Conservation (phyloP, 2,329 filamentous ascomycete species). For the Alternaria sp. region DNA sequence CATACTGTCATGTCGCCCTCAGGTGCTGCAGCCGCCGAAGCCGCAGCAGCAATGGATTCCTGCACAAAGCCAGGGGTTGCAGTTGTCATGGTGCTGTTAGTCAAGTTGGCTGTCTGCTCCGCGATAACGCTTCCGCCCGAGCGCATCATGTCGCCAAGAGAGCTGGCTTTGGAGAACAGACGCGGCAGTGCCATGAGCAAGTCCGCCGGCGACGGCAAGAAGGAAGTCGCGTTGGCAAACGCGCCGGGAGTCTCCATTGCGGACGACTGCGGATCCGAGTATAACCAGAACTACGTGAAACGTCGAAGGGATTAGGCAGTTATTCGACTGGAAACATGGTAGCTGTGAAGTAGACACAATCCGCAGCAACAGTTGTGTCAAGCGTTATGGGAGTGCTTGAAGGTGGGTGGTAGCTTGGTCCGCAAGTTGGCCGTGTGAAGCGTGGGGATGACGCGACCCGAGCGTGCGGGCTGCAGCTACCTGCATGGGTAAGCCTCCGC, state of each 20-base stretch:
- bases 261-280: slow-evolving; percentile 20
- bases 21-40: slow-evolving; percentile 39
- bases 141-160: slow-evolving; percentile 66
- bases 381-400: not conserved
- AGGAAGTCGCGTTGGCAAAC: slow-evolving; percentile 48
- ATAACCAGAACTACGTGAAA: not conserved
- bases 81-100: slow-evolving; percentile 50
- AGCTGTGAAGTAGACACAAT: not conserved
- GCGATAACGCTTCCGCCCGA: slow-evolving; percentile 69
- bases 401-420: slow-evolving; percentile 7
- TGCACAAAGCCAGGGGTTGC: slow-evolving; percentile 54
- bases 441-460: slow-evolving; percentile 20
- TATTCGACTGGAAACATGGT: slow-evolving; percentile 10
- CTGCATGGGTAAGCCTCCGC: slow-evolving; percentile 9
- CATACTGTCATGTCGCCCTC: slow-evolving; percentile 56
- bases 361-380: not conserved
- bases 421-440: slow-evolving; percentile 13
- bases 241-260: slow-evolving; percentile 38
- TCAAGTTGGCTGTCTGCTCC: slow-evolving; percentile 63
- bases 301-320: not conserved
- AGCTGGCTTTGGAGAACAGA: slow-evolving; percentile 73
- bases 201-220: slow-evolving; percentile 70
- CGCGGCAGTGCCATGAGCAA: slow-evolving; percentile 74
- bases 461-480: slow-evolving; percentile 3
- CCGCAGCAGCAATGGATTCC: slow-evolving; percentile 54